Evolutionary conservation across 345 rosid genomes (phyloP).

Genomic region (Gossypium longicalyx): DNA sequence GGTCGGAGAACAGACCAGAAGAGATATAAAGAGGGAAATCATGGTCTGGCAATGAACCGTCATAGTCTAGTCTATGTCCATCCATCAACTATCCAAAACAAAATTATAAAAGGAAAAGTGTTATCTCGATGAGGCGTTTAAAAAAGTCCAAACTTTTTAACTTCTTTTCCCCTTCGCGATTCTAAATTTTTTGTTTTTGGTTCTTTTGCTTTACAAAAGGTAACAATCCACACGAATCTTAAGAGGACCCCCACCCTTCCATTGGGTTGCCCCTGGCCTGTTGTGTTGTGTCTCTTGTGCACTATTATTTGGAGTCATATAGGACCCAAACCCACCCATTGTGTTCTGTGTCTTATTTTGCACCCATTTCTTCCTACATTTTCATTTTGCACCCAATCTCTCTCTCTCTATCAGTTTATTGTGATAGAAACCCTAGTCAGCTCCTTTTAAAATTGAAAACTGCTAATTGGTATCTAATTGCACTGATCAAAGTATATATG

Average conservation of each 20-base stretch:
- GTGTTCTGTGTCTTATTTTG: background rate
- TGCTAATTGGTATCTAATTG: too few species aligned
- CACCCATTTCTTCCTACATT: background rate
- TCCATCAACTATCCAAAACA: background rate
- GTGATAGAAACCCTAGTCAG: background rate
- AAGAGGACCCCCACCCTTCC: conserved; percentile 14
- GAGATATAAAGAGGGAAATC: background rate
- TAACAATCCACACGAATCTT: conserved; percentile 24
- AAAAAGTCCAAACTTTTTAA: background rate
- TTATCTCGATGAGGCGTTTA: conserved; percentile 5
- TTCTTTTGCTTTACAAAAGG: conserved; percentile 19
- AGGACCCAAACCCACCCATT: background rate
- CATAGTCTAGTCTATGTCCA: conserved; percentile 9
- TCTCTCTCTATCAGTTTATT: background rate
- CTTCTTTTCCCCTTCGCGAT: background rate
- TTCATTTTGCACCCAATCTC: too few species aligned
- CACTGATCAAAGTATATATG: too few species aligned
- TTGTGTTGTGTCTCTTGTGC: background rate
- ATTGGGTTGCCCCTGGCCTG: background rate
- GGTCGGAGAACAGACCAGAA: background rate
- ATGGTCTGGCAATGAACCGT: conserved; percentile 6
- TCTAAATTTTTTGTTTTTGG: background rate
- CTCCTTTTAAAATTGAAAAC: too few species aligned
- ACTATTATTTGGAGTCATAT: conserved; percentile 12
- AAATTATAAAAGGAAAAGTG: background rate